phyloP scores from a whole-genome alignment of 768 basidiomycete species.

The Pseudohyphozyma bogoriensis region DNA sequence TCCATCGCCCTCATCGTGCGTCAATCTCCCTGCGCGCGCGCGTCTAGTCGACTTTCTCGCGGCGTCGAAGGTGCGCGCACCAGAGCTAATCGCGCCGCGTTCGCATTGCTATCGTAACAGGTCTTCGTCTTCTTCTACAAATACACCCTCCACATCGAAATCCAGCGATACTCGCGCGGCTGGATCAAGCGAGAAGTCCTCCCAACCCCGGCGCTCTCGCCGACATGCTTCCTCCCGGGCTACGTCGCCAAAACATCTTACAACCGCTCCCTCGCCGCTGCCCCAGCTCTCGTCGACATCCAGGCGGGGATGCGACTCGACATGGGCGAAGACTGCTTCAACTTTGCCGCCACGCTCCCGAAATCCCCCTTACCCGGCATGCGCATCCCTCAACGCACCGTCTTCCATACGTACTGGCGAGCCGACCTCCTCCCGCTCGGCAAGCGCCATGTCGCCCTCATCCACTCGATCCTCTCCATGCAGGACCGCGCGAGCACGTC shows the following conservation, averaged over 20 bases:
- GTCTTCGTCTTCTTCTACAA: slow-evolving; percentile 41
- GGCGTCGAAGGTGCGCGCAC: no score
- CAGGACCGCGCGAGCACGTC: slow-evolving; percentile 57
- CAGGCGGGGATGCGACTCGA: slow-evolving; percentile 70
- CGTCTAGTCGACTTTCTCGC: not conserved
- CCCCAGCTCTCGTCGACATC: slow-evolving; percentile 56
- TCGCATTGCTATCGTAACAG: not conserved
- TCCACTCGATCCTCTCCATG: slow-evolving; percentile 88
- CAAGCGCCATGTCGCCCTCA: slow-evolving; percentile 74
- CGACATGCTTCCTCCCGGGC: slow-evolving; percentile 57
- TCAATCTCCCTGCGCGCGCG: not conserved
- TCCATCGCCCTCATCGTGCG: not conserved
- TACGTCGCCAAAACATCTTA: slow-evolving; percentile 52
- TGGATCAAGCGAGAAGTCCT: slow-evolving; percentile 70
- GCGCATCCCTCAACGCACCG: slow-evolving; percentile 38
- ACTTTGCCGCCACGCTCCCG: slow-evolving; percentile 76
- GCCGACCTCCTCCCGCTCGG: slow-evolving; percentile 73
- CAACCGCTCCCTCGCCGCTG: slow-evolving; percentile 51
- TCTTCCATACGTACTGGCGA: slow-evolving; percentile 91
- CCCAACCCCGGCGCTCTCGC: slow-evolving; percentile 52
- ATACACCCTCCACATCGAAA: slow-evolving; percentile 71
- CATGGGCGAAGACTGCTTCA: slow-evolving; percentile 80
- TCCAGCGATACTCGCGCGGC: slow-evolving; percentile 61
- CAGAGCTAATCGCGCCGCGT: no score
- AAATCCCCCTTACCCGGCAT: slow-evolving; percentile 29